Base-by-base conservation (phyloP, 768 basidiomycete genomes). In the Cystofilobasidium bisporidii region DNA sequence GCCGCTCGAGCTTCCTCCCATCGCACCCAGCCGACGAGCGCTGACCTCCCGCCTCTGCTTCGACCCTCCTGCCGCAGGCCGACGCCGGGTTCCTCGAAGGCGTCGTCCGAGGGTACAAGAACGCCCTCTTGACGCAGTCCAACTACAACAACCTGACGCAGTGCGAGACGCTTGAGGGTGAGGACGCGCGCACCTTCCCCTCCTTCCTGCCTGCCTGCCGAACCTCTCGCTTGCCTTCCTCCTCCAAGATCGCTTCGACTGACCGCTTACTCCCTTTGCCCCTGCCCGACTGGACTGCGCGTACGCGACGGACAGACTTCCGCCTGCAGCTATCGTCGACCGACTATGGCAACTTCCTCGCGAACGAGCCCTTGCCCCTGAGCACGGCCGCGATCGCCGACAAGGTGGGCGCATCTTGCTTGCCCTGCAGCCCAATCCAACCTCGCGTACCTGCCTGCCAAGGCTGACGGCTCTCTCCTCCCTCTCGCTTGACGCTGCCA, bases 261-360 rank as follows among this genome's bases (percentile, higher is more conserved):
- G 36, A 4, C 26, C 38, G 36, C 41, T 9, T 3, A 41, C 40
- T 15, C 10, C 10, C 41, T 9, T 22, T 17, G 14, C 20, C 22
- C 10, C 38, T 24, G 9, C 9, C 36, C 22, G 22, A n/a, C n/a
- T n/a, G n/a, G n/a, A n/a, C n/a, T n/a, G n/a, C n/a, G n/a, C n/a
- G n/a, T n/a, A n/a, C 12, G 22, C 20, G 22, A 10, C 30, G 15
- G 8, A 28, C 73, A 98, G 96, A 99, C 79, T 86, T 99, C 78
- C 83, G 90, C 71, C 92, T 96, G 56, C 96, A 99, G 75, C 82
- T 99, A 38, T 88, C 91, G 20, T 85, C 93, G 17, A 98, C 94
- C 8, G 96, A 99, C 79, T 99, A 99, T 76, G 92, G 93, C 74
- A 94, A 90, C 79, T 99, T 99, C 78, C 86, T 99, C 56, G 86